Base-by-base conservation (phyloP, 2,329 filamentous ascomycete species). In the Venturiaceae sp. region DNA sequence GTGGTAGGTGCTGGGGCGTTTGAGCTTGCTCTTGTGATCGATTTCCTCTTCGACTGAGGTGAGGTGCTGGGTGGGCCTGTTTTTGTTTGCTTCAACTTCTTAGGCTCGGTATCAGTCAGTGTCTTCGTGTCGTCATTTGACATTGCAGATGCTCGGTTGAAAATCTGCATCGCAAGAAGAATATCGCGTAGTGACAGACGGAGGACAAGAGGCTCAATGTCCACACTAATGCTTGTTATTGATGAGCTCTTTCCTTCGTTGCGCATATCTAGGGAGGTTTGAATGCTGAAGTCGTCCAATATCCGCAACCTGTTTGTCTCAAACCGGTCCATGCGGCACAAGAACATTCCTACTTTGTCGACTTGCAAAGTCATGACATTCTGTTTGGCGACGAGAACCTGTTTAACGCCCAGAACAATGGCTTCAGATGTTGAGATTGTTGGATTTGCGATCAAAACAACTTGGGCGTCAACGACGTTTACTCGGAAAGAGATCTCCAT, bases 311-410 rank as follows among this genome's bases (percentile, higher is more conserved):
- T 84, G 41, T 87, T 92, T 3, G 88, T 91, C 64, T 99, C 92
- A 65, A 97, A 97, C 62, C 86, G 89, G 71, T 99, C 95, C 94
- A 99, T 99, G 13, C 94, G 88, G 69, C 95, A 99, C 33, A 99
- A 74, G 71, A 96, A 99, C 94, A 99, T 99, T 65, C 94, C 94
- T 57, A 97, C 83, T 67, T 97, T 86, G 7, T 90, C 92, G 2
- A 99, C 84, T 68, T 99, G 92, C 68, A 99, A 81, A 0, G 94
- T 96, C 64, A 95, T 81, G 8, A 92, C 90, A 74, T 97, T 90
- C 70, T 99, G 95, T 66, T 95, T 88, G 1, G 92, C 95, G 11
- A 97, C 80, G 1, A 97, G 80, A 13, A 97, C 84, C 70, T 99
- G 92, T 69, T 96, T 95, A 2, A 92, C 95, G 53, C 91, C 90